Evolutionary conservation across 1,284 basidiomycete species (phyloP), one percentile per base, ranked within the genome.

Genomic region (Irpex sp.): DNA sequence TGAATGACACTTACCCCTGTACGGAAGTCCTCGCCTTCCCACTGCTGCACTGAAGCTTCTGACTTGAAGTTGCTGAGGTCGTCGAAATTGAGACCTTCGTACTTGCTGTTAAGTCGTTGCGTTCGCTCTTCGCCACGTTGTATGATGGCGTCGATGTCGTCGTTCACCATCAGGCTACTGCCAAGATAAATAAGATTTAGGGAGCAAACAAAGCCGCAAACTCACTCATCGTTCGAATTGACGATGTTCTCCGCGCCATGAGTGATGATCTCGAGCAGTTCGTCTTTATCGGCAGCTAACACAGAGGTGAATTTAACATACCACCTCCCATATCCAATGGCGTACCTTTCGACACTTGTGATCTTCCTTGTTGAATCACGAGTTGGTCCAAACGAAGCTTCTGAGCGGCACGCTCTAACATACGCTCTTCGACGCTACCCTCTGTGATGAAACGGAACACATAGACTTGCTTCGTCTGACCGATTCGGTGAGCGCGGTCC

Each of bases 361-460:
- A 83, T 54, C 96, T 85, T 2, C 96, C 96, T 73, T 99, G 97
- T 75, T 99, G 97, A 67, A 99, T 99, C 69, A 99, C 97, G 3
- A 99, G 83, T 79, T 99, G 97, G 75, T 99, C 97, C 9, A 99
- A 81, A 65, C 96, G 86, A 64, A 99, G 80, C 78, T 98, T 99
- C 80, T 99, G 97, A 1, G 96, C 97, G 0, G 97, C 97, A 21
- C 96, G 84, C 77, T 99, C 97, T 17, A 99, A 78, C 84, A 99
- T 97, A 44, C 97, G 89, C 78, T 99, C 97, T 77, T 99, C 97
- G 34, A 99, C 96, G 58, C 95, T 96, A 59, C 92, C 91, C 74
- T 98, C 96, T 0, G 97, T 98, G 70, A 99, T 93, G 76, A 99
- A 98, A 31, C 97, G 84, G 83, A 96, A 99, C 1, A 99, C 97